Evolutionary conservation across 164 flowering plant genomes (phyloP).

Genomic region (Magnolia kwangsiensis): DNA sequence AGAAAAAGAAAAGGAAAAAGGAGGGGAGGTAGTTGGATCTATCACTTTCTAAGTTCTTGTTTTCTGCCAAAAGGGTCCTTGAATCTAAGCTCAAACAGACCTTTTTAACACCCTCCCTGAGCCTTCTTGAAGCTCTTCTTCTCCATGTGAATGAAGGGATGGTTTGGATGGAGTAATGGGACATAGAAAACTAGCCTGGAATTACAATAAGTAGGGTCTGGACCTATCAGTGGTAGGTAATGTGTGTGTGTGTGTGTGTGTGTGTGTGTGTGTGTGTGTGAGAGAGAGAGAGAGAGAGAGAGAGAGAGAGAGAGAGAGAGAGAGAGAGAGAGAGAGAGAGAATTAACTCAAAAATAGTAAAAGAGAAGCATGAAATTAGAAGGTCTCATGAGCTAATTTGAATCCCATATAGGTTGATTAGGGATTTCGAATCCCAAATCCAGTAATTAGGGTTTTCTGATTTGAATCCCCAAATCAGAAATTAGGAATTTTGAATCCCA

Average conservation of each 20-base stretch:
- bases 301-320: no score
- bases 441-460: no score
- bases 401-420: no score
- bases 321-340: constrained; percentile 4
- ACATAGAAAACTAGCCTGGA: constrained; percentile 24
- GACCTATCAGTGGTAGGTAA: constrained; percentile 89
- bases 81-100: constrained; percentile 40
- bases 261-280: no score
- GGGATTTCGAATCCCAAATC: no score
- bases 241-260: no score
- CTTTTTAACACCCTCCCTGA: constrained; percentile 29
- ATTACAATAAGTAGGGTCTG: constrained; percentile 36
- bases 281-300: no score
- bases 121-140: constrained; percentile 16
- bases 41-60: constrained; percentile 18
- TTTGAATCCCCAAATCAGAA: no score
- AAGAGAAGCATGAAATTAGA: constrained; percentile 31
- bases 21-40: constrained; percentile 6
- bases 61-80: constrained; percentile 21
- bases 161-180: constrained; percentile 15
- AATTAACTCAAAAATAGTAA: constrained; percentile 38
- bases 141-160: background rate
- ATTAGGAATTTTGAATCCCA: no score
- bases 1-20: background rate
- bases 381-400: constrained; percentile 7